Percentiles rank a stretch among this genome's conserved stretches.
Conservation (phyloP, 257 asterid species). For the Petunia axillaris region DNA sequence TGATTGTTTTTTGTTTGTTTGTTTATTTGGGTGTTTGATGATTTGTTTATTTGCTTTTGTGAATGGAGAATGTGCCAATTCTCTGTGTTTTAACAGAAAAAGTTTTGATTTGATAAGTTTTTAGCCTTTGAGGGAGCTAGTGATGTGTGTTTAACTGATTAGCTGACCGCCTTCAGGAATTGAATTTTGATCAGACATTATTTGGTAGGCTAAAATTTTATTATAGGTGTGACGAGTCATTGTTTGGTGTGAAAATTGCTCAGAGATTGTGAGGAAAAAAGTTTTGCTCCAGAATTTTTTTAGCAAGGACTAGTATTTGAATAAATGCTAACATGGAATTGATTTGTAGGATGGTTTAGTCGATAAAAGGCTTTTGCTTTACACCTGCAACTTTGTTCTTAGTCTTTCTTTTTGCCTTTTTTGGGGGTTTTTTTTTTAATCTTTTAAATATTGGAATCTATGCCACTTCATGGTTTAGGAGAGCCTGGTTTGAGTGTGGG, state of each 20-base stretch:
- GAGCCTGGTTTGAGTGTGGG: neutral
- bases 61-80: neutral
- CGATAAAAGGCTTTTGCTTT: slow-evolving; percentile 2
- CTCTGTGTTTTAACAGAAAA: neutral
- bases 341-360: slow-evolving; percentile 16
- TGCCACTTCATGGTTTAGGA: neutral
- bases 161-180: neutral
- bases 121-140: neutral
- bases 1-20: neutral
- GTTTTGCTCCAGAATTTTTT: neutral
- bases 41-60: neutral
- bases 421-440: too few relatives aligned
- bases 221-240: neutral
- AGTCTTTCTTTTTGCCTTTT: neutral
- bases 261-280: neutral
- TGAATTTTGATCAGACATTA: neutral
- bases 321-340: neutral
- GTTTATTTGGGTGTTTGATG: neutral
- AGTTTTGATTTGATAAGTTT: neutral
- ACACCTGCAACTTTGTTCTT: neutral
- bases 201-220: neutral
- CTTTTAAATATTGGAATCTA: neutral
- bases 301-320: slow-evolving; percentile 5
- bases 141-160: slow-evolving; percentile 5
- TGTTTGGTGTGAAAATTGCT: neutral